Evolutionary conservation across 257 asterid species (phyloP), one percentile per base, ranked within the genome.

Genomic region (Oldenlandia corymbosa): DNA sequence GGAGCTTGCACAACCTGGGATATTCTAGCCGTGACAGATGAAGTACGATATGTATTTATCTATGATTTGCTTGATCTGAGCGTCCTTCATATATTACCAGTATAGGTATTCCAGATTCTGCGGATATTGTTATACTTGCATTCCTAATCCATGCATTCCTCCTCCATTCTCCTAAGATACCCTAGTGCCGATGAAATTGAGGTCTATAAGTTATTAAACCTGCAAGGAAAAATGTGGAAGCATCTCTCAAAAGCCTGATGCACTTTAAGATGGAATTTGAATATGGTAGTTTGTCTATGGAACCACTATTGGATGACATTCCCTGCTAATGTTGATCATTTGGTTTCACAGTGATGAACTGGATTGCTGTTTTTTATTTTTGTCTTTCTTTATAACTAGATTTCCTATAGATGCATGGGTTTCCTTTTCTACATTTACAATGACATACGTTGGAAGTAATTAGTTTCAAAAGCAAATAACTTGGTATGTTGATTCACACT

Each of bases 1-100:
- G 88, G 71, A 74, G 94, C 86, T 67, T 91, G 98, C 88, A 74
- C 61, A 73, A 75, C 74, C 62, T 57, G 76, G 77, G 91, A 91
- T 70, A 73, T 83, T 68, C 75, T 91, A 54, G 95, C 91, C n/a
- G 88, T 88, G 66, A 91, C 96, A 10, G 98, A 91, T 76, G 96
- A 91, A 79, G 98, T 91, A 84, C 64, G 94, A 65, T 64, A 42
- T 49, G 45, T 59, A 31, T 73, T n/a, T n/a, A n/a, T n/a, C n/a
- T 43, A 20, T 65, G 13, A 50, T 54, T 34, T 59, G 46, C 39
- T 48, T 1, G 13, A 37, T 14, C 20, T 41, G 49, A 16, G 28
- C n/a, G 26, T 66, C 24, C 32, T 42, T 0, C 14, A 2, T 18
- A 45, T 17, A 17, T 9, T 24, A 16, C 42, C 49, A 26, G n/a